Conservation (phyloP, 2,329 filamentous ascomycete species). For the Curvularia sp. region DNA sequence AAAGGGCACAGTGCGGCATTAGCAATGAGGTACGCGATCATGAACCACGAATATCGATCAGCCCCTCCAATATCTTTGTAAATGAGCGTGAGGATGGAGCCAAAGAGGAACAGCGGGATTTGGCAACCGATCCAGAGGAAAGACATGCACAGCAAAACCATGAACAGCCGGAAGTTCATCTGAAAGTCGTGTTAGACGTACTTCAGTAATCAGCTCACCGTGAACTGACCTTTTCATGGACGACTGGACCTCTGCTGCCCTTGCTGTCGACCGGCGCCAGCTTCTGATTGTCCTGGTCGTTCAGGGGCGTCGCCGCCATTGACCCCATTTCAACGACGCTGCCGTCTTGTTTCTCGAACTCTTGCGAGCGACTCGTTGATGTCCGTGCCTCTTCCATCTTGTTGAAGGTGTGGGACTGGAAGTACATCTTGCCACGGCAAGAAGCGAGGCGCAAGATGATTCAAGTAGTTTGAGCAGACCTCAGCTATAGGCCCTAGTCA, state of each 20-base stretch:
- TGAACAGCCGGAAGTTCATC: conserved; percentile 54
- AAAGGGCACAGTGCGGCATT: conserved; percentile 67
- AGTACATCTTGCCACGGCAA: conserved; percentile 3
- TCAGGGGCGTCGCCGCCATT: conserved; percentile 23
- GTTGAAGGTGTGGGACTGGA: conserved; percentile 7
- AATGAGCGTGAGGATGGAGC: conserved; percentile 57
- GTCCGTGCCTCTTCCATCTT: conserved; percentile 19
- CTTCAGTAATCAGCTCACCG: too few relatives aligned
- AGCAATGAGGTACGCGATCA: conserved; percentile 61
- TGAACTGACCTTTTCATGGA: conserved; percentile 34
- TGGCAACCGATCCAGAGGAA: conserved; percentile 68
- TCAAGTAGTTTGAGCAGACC: conserved; percentile 12
- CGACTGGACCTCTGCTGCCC: conserved; percentile 20
- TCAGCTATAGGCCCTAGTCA: conserved; percentile 7
- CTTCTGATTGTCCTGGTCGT: conserved; percentile 29
- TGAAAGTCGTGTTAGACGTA: conserved; percentile 5
- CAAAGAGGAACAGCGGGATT: conserved; percentile 61
- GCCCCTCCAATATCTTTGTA: conserved; percentile 67
- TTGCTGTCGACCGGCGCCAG: conserved; percentile 19
- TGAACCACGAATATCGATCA: conserved; percentile 66
- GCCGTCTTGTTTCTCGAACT: conserved; percentile 20
- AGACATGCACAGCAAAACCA: conserved; percentile 65
- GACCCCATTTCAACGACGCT: conserved; percentile 26
- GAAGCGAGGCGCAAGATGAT: conserved; percentile 3
- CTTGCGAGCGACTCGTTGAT: conserved; percentile 12